Evolutionary conservation across 768 basidiomycete species (phyloP).

Genomic region (Lyophyllum semitale): DNA sequence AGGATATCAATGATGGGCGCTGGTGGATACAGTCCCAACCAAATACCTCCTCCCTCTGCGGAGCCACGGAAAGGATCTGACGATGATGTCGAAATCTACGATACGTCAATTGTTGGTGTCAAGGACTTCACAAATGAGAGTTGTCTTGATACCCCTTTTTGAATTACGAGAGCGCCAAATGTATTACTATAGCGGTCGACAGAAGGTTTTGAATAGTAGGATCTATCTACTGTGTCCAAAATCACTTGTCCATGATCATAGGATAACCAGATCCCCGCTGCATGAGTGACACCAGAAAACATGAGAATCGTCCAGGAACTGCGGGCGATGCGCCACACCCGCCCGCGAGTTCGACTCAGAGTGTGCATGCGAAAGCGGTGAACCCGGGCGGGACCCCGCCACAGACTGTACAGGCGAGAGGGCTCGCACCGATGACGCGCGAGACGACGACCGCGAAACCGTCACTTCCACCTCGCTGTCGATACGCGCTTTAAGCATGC

Average conservation of each 20-base stretch:
- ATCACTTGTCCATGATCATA: constrained; percentile 34
- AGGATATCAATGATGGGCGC: no score
- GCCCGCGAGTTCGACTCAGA: constrained; percentile 16
- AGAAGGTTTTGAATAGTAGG: background rate
- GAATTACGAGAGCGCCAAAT: background rate
- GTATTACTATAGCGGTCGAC: background rate
- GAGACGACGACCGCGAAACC: constrained; percentile 46
- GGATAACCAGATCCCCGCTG: constrained; percentile 77
- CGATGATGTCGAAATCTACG: no score
- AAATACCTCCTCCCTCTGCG: no score
- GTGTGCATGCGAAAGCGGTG: constrained; percentile 24
- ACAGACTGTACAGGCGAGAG: constrained; percentile 56
- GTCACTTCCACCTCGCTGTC: constrained; percentile 69
- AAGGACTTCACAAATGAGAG: no score
- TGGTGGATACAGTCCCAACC: no score
- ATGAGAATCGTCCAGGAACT: constrained; percentile 86
- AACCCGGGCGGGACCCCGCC: constrained; percentile 25
- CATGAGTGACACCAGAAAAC: constrained; percentile 90
- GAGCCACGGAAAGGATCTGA: no score
- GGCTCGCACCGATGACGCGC: constrained; percentile 32
- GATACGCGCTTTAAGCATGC: constrained; percentile 90
- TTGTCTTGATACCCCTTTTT: no score
- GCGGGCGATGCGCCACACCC: constrained; percentile 48
- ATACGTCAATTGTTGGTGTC: no score
- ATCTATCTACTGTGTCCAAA: background rate